Conservation (phyloP, 164 flowering plant genomes). For the Litsea cubeba region DNA sequence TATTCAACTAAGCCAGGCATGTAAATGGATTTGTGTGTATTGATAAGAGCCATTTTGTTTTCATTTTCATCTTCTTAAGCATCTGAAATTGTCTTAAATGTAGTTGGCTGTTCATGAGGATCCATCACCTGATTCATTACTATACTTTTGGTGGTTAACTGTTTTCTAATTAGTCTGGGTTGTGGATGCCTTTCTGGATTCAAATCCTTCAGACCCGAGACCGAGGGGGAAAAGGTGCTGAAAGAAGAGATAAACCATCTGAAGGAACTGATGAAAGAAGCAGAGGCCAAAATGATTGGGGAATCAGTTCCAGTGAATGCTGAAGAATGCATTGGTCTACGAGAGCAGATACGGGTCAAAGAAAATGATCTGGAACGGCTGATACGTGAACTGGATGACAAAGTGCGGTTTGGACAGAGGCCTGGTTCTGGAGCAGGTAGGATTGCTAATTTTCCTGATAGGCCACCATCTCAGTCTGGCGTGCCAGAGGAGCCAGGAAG, state of each 20-base stretch:
- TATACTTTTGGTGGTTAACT: background rate
- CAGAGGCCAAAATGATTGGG: conserved; percentile 16
- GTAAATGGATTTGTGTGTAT: too few relatives aligned
- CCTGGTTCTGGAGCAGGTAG: conserved; percentile 34
- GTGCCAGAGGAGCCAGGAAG: conserved; percentile 51
- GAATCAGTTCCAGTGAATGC: conserved; percentile 14
- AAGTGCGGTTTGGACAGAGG: conserved; percentile 40
- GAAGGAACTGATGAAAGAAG: conserved; percentile 17
- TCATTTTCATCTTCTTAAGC: too few relatives aligned
- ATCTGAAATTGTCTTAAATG: too few relatives aligned
- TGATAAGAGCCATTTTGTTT: too few relatives aligned
- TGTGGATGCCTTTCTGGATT: conserved; percentile 2
- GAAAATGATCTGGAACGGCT: conserved; percentile 35
- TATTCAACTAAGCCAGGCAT: too few relatives aligned
- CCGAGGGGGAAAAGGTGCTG: conserved; percentile 26
- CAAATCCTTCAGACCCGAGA: conserved; percentile 31
- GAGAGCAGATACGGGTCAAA: conserved; percentile 12
- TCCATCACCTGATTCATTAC: background rate
- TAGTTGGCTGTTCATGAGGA: too few relatives aligned
- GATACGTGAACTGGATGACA: conserved; percentile 51
- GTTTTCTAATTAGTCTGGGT: background rate
- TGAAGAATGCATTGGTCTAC: conserved; percentile 16
- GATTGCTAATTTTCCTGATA: background rate
- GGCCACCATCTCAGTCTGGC: conserved; percentile 69
- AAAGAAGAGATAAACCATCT: conserved; percentile 32